Evolutionary conservation across 345 rosid species (phyloP).

Genomic region (Psidium guajava): DNA sequence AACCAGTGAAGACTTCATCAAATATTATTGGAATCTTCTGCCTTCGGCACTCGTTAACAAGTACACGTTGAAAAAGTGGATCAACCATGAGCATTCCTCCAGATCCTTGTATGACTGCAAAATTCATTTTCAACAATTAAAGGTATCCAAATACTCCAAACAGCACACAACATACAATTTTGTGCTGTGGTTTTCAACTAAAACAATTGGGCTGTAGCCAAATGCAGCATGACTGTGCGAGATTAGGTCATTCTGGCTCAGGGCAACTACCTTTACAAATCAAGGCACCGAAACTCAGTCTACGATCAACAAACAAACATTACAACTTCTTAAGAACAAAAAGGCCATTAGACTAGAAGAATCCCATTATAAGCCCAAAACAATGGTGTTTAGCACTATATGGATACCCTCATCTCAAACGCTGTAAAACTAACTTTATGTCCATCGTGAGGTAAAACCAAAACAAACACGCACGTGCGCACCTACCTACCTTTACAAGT

Average conservation of each 20-base stretch:
- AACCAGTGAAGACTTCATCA: slow-evolving; percentile 96
- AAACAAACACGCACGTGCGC: too few species aligned
- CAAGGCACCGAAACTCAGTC: background rate
- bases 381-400: background rate
- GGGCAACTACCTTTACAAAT: background rate
- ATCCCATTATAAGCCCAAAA: background rate
- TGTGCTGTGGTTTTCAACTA: background rate
- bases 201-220: background rate
- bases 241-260: background rate
- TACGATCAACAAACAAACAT: background rate
- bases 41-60: slow-evolving; percentile 66
- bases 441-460: background rate
- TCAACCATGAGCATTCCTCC: slow-evolving; percentile 99
- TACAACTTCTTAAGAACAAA: background rate
- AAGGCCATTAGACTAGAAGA: background rate
- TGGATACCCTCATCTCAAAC: background rate
- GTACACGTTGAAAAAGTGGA: slow-evolving; percentile 86
- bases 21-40: slow-evolving; percentile 77
- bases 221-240: background rate
- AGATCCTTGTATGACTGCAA: slow-evolving; percentile 79
- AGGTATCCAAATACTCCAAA: background rate
- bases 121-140: background rate
- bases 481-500: background rate
- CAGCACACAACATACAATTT: background rate
- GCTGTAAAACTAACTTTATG: background rate